Evolutionary conservation across 169 alveolate species (phyloP).

Genomic region (Cryptosporidium sp.): DNA sequence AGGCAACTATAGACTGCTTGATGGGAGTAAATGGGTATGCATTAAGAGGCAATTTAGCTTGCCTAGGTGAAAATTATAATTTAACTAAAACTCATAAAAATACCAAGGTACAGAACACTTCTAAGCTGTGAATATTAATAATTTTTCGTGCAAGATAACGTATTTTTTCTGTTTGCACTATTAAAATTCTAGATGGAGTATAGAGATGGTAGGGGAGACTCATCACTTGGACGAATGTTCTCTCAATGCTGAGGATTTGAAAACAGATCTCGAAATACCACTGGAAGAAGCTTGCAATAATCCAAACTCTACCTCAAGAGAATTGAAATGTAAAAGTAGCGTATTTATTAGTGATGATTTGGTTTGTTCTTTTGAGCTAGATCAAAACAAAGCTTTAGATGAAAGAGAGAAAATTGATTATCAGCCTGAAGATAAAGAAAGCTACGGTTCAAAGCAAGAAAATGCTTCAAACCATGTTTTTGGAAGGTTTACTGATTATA

Average conservation of each 20-base stretch:
- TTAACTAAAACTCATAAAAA: background rate
- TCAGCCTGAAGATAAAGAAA: background rate
- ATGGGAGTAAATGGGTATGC: background rate
- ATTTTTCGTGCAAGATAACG: background rate
- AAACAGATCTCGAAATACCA: conserved; percentile 36
- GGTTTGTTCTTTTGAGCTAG: background rate
- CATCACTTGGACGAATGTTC: background rate
- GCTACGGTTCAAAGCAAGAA: background rate
- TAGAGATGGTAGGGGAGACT: background rate
- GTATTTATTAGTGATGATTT: background rate
- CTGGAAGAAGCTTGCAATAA: conserved; percentile 10
- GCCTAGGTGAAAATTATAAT: background rate
- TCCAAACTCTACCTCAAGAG: background rate
- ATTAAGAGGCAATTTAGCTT: background rate
- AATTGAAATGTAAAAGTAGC: background rate
- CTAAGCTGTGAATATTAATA: background rate
- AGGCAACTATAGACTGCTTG: background rate
- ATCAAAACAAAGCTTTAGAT: background rate
- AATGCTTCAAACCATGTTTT: background rate
- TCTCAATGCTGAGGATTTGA: background rate
- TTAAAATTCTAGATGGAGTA: background rate
- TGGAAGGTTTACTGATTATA: background rate
- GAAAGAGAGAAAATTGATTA: background rate
- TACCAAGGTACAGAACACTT: background rate
- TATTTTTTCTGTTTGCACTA: background rate